These are phyloP conservation scores for Lathyrus oleraceus DNA, from an alignment of 306 rosid genomes.

Conservation along the genomic window DNA sequence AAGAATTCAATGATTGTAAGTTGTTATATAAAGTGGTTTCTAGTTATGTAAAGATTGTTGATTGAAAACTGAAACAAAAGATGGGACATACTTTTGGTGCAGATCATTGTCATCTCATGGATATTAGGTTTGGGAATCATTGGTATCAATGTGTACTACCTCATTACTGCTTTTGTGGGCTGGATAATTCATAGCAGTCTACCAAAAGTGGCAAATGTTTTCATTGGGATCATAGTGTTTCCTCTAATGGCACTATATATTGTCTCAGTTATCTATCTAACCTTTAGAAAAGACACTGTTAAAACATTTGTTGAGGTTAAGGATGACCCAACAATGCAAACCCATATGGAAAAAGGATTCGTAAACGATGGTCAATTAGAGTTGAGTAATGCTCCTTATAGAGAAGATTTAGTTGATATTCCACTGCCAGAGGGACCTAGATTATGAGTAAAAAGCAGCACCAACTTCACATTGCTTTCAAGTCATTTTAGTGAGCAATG, in stretches of 20 bases:
- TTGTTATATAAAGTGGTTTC: not conserved
- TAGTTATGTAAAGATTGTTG: not conserved
- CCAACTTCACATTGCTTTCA: not conserved
- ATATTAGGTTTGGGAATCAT: slow-evolving; percentile 64
- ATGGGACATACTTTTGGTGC: slow-evolving; percentile 19
- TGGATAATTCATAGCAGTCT: slow-evolving; percentile 71
- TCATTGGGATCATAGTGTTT: slow-evolving; percentile 72
- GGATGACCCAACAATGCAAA: slow-evolving; percentile 48
- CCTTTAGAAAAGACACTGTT: slow-evolving; percentile 65
- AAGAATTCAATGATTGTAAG: slow-evolving; percentile 59
- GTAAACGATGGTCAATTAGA: slow-evolving; percentile 32
- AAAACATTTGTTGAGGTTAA: slow-evolving; percentile 50
- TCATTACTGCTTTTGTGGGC: slow-evolving; percentile 62
- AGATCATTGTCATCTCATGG: slow-evolving; percentile 79
- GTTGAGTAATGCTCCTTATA: slow-evolving; percentile 42
- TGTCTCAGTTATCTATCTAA: slow-evolving; percentile 55
- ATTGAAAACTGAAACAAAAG: not conserved
- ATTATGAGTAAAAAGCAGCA: slow-evolving; percentile 11
- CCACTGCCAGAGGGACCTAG: slow-evolving; percentile 42
- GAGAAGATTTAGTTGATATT: slow-evolving; percentile 66
- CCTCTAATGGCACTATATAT: slow-evolving; percentile 74
- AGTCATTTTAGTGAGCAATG: not conserved
- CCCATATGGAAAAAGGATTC: slow-evolving; percentile 54
- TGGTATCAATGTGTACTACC: slow-evolving; percentile 79
- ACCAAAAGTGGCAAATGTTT: slow-evolving; percentile 64